Evolutionary conservation across 306 rosid genomes (phyloP).

Genomic region (Coriaria nepalensis): DNA sequence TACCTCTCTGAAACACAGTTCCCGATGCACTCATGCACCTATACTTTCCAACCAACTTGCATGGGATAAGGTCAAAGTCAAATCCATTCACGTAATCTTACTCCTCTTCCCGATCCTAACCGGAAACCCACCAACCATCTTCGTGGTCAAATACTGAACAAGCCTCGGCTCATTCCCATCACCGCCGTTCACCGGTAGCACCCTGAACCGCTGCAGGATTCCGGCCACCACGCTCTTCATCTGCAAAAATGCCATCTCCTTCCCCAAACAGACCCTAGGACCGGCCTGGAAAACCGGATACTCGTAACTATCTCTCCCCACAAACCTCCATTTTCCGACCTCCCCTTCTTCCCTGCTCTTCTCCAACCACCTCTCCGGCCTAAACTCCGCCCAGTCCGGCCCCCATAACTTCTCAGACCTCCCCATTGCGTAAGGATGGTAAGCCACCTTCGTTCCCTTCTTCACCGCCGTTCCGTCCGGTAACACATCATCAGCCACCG

Average conservation of each 20-base stretch:
- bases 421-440: constrained; percentile 46
- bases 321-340: constrained; percentile 26
- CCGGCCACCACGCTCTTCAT: constrained; percentile 36
- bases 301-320: constrained; percentile 24
- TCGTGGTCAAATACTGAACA: too few relatives aligned
- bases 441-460: constrained; percentile 38
- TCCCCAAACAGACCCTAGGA: constrained; percentile 53
- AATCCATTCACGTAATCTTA: too few relatives aligned
- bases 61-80: too few relatives aligned
- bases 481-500: constrained; percentile 23
- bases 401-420: constrained; percentile 44
- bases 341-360: neutral
- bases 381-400: constrained; percentile 30
- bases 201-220: too few relatives aligned
- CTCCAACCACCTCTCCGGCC: constrained; percentile 51
- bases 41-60: too few relatives aligned
- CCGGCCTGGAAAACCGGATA: constrained; percentile 69
- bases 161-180: too few relatives aligned
- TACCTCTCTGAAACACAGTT: too few relatives aligned
- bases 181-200: too few relatives aligned
- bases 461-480: constrained; percentile 43
- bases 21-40: too few relatives aligned
- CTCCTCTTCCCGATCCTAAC: too few relatives aligned
- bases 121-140: too few relatives aligned
- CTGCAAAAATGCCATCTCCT: constrained; percentile 70